Evolutionary conservation across 306 rosid species (phyloP), one percentile per base, ranked within the genome.

Genomic region (Cucurbita ficifolia): DNA sequence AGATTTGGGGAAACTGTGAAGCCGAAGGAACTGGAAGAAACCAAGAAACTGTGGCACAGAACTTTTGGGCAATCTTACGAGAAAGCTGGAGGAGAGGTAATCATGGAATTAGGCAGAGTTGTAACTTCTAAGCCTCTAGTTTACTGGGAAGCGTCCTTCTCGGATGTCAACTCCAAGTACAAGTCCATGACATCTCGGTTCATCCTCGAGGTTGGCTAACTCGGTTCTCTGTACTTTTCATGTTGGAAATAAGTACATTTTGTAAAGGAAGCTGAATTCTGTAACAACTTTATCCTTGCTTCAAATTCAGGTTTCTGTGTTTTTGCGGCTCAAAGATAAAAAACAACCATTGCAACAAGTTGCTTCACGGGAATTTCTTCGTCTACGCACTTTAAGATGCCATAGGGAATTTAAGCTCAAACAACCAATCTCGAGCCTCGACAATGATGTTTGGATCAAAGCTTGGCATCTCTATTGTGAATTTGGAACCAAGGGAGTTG

Each of bases 401-500:
- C 92, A 90, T 76, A 79, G 85, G 29, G 96, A 88, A 76, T 81
- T 93, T 78, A 93, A 90, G 83, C 87, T 88, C 8, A 88, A 83
- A 51, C 86, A 83, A 79, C 63, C 83, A 35, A 39, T 87, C 24
- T 85, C 96, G 12, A 72, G 59, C 74, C 84, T 88, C 79, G 59
- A 79, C 18, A 36, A 69, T 72, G 85, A 84, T 74, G 76, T 89
- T 43, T 90, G 97, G 97, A 59, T 6, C 63, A 90, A 90, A 81
- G 89, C 92, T 62, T 93, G 98, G 97, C 93, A 85, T 65, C 81
- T 93, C 74, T 90, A 86, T 77, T 90, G 97, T 76, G 97, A 90
- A 80, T 93, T 90, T 78, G 98, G 98, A 56, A 86, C 92, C n/a
- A 90, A 82, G 82, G 98, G 98, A 70, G 72, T 93, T 14, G 42